Evolutionary conservation across 2,329 filamentous ascomycete genomes (phyloP).

Genomic region (Claviceps pusilla): DNA sequence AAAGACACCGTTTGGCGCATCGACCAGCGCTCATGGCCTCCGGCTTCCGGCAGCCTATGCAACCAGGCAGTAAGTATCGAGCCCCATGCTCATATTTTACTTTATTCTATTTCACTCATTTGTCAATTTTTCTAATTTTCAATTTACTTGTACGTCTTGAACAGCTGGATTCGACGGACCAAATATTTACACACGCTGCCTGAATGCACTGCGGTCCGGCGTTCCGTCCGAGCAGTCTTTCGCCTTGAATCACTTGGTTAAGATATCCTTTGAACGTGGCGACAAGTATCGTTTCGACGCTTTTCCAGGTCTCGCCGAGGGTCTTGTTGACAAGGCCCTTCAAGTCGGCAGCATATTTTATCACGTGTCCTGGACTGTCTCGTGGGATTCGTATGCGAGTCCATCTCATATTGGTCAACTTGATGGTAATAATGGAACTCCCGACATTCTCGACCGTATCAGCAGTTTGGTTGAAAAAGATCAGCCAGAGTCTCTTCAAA

Average conservation of each 20-base stretch:
- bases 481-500: constrained; percentile 54
- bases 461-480: constrained; percentile 42
- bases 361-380: constrained; percentile 65
- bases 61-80: constrained; percentile 45
- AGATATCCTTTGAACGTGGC: constrained; percentile 85
- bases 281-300: constrained; percentile 94
- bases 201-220: constrained; percentile 68
- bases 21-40: constrained; percentile 15
- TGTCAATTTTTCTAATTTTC: too few relatives aligned
- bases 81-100: background rate
- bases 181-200: constrained; percentile 81
- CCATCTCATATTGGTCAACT: constrained; percentile 33
- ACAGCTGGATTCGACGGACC: constrained; percentile 53
- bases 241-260: constrained; percentile 81
- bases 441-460: constrained; percentile 50
- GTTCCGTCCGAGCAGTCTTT: constrained; percentile 78
- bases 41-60: constrained; percentile 28
- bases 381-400: constrained; percentile 44
- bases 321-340: constrained; percentile 70
- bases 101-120: too few relatives aligned
- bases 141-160: constrained; percentile 5
- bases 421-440: constrained; percentile 35
- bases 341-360: constrained; percentile 69
- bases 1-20: constrained; percentile 27
- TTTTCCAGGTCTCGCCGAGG: constrained; percentile 77